phyloP scores from a whole-genome alignment of 78 protist genomes.

The Paulinella micropora region DNA sequence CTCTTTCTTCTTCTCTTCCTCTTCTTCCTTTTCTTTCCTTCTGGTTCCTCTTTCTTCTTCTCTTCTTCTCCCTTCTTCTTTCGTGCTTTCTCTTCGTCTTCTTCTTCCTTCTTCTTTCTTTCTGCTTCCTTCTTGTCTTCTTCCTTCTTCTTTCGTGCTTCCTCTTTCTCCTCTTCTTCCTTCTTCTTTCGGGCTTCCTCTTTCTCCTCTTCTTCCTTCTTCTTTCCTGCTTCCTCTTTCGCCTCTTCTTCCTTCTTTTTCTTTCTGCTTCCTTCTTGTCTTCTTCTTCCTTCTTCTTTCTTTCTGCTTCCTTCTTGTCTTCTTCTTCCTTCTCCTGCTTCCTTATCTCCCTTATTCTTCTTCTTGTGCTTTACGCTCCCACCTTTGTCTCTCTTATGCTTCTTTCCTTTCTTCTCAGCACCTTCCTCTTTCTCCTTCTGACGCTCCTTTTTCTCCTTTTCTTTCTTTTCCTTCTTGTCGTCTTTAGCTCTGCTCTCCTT shows the following conservation, averaged over 20 bases:
- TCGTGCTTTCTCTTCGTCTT: background rate
- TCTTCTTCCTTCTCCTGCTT: background rate
- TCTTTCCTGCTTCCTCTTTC: background rate
- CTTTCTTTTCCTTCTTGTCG: background rate
- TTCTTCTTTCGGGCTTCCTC: background rate
- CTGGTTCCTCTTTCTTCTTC: background rate
- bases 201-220: background rate
- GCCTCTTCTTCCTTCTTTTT: background rate
- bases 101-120: background rate
- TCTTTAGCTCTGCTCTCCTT: background rate
- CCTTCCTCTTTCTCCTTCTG: background rate
- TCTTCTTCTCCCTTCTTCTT: background rate
- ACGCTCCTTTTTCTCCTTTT: background rate
- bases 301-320: background rate
- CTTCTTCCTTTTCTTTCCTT: background rate
- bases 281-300: background rate
- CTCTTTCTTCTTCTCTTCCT: background rate
- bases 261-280: background rate
- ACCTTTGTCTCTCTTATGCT: too few species aligned
- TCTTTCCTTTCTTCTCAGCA: too few species aligned
- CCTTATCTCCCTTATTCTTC: background rate
- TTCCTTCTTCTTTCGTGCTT: background rate
- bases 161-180: background rate
- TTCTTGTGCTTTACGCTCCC: too few species aligned
- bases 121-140: background rate